These are phyloP conservation scores for Podospora pseudocomata DNA, from an alignment of 495 filamentous ascomycete species.

Conservation along the genomic window DNA sequence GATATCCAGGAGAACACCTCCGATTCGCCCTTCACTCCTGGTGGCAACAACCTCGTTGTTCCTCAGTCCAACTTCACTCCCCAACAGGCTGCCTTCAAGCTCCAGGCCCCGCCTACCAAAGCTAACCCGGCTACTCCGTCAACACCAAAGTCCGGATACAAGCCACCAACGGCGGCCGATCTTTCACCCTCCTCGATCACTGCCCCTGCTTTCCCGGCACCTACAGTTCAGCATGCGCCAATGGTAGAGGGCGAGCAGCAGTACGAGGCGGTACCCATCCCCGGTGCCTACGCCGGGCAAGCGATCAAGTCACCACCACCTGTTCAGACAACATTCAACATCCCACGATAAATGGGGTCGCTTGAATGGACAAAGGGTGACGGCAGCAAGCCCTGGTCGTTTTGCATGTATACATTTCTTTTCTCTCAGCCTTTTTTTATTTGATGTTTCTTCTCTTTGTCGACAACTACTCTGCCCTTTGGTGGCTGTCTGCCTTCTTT, in stretches of 20 bases:
- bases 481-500: conserved; percentile 10
- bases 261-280: conserved; percentile 66
- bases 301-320: conserved; percentile 44
- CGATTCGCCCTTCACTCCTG: conserved; percentile 46
- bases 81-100: conserved; percentile 60
- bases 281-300: conserved; percentile 55
- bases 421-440: conserved; percentile 24
- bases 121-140: conserved; percentile 71
- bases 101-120: conserved; percentile 77
- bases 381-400: neutral
- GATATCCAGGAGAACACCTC: conserved; percentile 42
- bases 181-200: conserved; percentile 11
- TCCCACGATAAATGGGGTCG: conserved; percentile 18
- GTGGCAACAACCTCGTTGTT: conserved; percentile 37
- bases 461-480: conserved; percentile 20
- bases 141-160: conserved; percentile 61
- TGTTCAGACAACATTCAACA: conserved; percentile 37
- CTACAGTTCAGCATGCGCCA: conserved; percentile 44
- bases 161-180: conserved; percentile 31
- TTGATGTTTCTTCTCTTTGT: conserved; percentile 15
- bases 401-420: conserved; percentile 20
- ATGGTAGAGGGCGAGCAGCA: conserved; percentile 60
- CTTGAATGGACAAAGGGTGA: neutral
- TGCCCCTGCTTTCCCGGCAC: conserved; percentile 24
- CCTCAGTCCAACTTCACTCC: conserved; percentile 45